Percentiles rank a stretch among this genome's conserved stretches.
These are phyloP conservation scores for Cynara cardunculus DNA, from an alignment of 129 eudicot genomes.

Conservation along the genomic window DNA sequence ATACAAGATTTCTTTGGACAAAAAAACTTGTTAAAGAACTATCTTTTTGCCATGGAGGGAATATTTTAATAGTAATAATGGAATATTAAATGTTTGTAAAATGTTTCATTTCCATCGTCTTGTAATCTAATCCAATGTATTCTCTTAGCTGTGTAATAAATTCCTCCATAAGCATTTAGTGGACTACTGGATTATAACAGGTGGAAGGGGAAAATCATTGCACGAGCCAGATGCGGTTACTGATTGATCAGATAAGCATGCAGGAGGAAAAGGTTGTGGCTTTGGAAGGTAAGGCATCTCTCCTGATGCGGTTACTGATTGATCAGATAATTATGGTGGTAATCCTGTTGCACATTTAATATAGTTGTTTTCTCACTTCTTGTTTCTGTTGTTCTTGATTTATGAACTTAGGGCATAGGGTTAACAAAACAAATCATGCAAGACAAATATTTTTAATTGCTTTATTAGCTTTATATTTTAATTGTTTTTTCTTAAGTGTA, in stretches of 20 bases:
- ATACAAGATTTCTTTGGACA: neutral
- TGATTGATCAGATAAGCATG: conserved; percentile 78
- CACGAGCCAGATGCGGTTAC: conserved; percentile 63
- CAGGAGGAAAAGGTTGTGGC: conserved; percentile 59
- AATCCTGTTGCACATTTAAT: neutral
- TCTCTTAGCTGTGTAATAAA: neutral
- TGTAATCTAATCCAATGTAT: neutral
- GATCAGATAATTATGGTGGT: conserved; percentile 7
- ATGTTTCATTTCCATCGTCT: neutral
- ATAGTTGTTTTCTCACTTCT: neutral
- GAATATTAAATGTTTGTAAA: neutral
- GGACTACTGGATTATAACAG: conserved; percentile 35
- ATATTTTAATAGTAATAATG: neutral
- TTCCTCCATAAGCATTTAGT: neutral
- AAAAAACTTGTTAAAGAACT: neutral
- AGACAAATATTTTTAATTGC: neutral
- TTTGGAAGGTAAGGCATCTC: conserved; percentile 62
- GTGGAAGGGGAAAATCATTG: conserved; percentile 88
- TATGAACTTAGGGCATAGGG: neutral
- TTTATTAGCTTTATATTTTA: neutral
- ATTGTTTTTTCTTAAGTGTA: neutral
- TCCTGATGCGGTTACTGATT: neutral
- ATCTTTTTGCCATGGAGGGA: neutral
- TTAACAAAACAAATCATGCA: neutral
- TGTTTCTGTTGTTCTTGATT: neutral